phyloP scores from a whole-genome alignment of 2,329 filamentous ascomycete species.

The Pseudophaeomoniella oleicola region DNA sequence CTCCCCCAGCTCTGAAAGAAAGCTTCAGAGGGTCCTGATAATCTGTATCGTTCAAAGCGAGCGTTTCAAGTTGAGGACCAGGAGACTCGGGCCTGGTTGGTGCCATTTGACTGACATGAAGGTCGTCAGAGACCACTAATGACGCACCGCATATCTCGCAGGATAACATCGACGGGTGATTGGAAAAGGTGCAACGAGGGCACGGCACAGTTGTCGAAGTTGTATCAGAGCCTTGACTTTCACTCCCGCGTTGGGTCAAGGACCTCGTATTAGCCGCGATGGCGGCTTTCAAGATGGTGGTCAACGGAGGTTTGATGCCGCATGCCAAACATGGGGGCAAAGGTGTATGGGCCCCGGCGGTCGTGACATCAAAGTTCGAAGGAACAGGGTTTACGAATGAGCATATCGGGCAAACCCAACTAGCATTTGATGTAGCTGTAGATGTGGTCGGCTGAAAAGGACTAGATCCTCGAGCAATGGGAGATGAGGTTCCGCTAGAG shows the following conservation, averaged over 20 bases:
- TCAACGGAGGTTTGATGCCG: conserved; percentile 78
- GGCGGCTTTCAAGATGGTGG: conserved; percentile 72
- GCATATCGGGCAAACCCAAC: conserved; percentile 94
- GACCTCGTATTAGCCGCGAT: conserved; percentile 54
- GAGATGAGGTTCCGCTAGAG: conserved; percentile 13
- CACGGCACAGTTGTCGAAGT: conserved; percentile 34
- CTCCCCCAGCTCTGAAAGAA: conserved; percentile 79
- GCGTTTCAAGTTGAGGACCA: conserved; percentile 47
- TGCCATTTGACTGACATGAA: not conserved
- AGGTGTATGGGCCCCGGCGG: conserved; percentile 63
- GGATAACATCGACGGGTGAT: conserved; percentile 69
- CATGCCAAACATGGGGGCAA: conserved; percentile 81
- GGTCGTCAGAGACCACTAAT: conserved; percentile 23
- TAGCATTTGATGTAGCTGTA: conserved; percentile 40
- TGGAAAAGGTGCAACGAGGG: conserved; percentile 82
- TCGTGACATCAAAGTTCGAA: conserved; percentile 78
- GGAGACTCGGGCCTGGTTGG: conserved; percentile 54
- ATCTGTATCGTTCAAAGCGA: conserved; percentile 37
- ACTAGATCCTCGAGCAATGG: conserved; percentile 15
- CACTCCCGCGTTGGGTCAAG: not conserved
- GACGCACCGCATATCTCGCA: conserved; percentile 88
- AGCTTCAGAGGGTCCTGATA: conserved; percentile 69
- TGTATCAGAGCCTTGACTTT: conserved; percentile 4
- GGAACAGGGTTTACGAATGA: conserved; percentile 88
- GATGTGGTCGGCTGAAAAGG: conserved; percentile 18